Evolutionary conservation across 352 stramenopile species (phyloP).

Genomic region (Salisapilia sapeloensis): DNA sequence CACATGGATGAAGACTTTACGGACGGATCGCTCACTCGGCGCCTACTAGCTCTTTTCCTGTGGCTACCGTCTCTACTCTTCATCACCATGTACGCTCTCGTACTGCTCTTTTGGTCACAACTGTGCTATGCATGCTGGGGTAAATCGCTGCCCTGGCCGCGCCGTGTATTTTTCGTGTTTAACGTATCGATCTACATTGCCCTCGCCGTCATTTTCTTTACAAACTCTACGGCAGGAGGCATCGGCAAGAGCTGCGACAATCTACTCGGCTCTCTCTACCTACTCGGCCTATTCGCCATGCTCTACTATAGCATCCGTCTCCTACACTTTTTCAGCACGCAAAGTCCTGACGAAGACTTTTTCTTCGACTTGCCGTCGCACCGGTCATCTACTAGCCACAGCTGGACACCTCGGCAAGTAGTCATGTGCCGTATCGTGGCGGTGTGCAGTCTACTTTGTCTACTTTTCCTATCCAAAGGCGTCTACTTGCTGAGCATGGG

Average conservation of each 20-base stretch:
- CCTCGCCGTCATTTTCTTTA: conserved; percentile 26
- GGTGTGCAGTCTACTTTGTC: conserved; percentile 51
- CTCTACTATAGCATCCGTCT: conserved; percentile 70
- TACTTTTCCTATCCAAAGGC: conserved; percentile 45
- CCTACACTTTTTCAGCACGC: conserved; percentile 64
- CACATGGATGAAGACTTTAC: conserved; percentile 16
- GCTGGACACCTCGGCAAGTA: conserved; percentile 23
- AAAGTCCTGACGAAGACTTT: conserved; percentile 58
- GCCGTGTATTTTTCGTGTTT: conserved; percentile 55
- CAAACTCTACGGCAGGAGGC: conserved; percentile 19
- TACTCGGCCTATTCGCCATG: conserved; percentile 39
- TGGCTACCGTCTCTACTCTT: conserved; percentile 73
- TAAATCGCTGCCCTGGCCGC: conserved; percentile 51
- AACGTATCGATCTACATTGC: conserved; percentile 55
- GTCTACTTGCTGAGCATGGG: conserved; percentile 62
- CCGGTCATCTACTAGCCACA: conserved; percentile 3
- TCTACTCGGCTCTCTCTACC: conserved; percentile 41
- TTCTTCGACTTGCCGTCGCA: conserved; percentile 56
- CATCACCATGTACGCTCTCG: conserved; percentile 67
- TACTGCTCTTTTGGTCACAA: conserved; percentile 73
- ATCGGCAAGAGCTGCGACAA: conserved; percentile 59
- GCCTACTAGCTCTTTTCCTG: conserved; percentile 39
- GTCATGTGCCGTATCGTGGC: conserved; percentile 55
- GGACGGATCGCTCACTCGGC: conserved; percentile 20
- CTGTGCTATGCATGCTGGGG: conserved; percentile 74